A percentile compares a stretch with the other conserved stretches of the same genome.
Evolutionary conservation across 2,329 filamentous ascomycete species (phyloP).

Genomic region (Volutella citrinella): DNA sequence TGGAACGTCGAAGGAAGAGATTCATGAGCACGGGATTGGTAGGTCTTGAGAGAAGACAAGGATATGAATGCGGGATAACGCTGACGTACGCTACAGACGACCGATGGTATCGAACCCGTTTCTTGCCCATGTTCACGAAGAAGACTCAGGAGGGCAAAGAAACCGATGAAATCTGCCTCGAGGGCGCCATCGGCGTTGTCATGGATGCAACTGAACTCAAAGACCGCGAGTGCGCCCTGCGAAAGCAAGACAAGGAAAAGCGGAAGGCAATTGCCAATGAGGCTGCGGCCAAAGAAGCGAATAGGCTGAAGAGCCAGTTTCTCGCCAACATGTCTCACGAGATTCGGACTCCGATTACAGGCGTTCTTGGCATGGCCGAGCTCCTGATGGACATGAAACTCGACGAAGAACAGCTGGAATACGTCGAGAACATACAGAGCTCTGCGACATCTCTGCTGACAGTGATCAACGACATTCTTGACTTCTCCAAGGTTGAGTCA

Average conservation of each 20-base stretch:
- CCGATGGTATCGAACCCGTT: slow-evolving; percentile 68
- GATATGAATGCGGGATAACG: too few species aligned
- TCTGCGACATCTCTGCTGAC: slow-evolving; percentile 80
- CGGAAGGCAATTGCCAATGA: slow-evolving; percentile 69
- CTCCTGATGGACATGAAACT: slow-evolving; percentile 67
- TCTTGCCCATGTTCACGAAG: slow-evolving; percentile 63
- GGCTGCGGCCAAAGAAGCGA: slow-evolving; percentile 76
- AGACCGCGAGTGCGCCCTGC: slow-evolving; percentile 59
- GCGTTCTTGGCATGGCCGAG: slow-evolving; percentile 78
- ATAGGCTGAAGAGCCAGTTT: slow-evolving; percentile 76
- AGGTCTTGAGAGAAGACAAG: too few species aligned
- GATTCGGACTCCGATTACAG: slow-evolving; percentile 74
- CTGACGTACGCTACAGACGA: slow-evolving; percentile 40
- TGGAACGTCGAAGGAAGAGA: slow-evolving; percentile 57
- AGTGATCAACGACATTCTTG: slow-evolving; percentile 87
- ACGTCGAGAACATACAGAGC: slow-evolving; percentile 73
- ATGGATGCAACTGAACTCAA: slow-evolving; percentile 77
- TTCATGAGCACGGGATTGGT: slow-evolving; percentile 61
- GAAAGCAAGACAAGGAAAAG: slow-evolving; percentile 66
- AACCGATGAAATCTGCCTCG: slow-evolving; percentile 48
- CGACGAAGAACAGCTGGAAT: slow-evolving; percentile 69
- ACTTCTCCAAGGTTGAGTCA: slow-evolving; percentile 84
- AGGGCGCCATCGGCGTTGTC: slow-evolving; percentile 74
- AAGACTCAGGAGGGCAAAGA: slow-evolving; percentile 49
- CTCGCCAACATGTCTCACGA: slow-evolving; percentile 81